Percentiles rank a stretch among this genome's conserved stretches.
Conservation (phyloP, 202 grass and related monocot genomes). For the Eragrostis tef region DNA sequence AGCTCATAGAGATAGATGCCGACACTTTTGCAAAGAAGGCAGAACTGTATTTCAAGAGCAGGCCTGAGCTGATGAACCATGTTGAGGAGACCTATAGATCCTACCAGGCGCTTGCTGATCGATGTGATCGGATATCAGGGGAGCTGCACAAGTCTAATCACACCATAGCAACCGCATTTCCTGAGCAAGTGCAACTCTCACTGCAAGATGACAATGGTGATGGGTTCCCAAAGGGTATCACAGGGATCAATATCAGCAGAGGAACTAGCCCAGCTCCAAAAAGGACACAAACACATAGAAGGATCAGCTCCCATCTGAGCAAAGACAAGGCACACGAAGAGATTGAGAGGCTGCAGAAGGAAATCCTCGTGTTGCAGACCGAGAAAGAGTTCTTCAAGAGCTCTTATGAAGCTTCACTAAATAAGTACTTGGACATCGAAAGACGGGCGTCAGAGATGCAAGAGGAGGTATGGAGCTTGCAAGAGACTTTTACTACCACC, state of each 20-base stretch:
- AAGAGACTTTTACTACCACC: constrained; percentile 69
- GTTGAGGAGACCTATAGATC: constrained; percentile 69
- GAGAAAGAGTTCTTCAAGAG: constrained; percentile 89
- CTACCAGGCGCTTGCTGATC: constrained; percentile 57
- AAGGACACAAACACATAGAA: constrained; percentile 57
- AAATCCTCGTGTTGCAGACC: constrained; percentile 72
- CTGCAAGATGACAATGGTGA: constrained; percentile 66
- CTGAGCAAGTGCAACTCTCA: constrained; percentile 70
- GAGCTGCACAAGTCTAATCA: constrained; percentile 96
- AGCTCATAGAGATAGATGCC: constrained; percentile 65
- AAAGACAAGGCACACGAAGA: constrained; percentile 72
- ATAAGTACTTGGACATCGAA: constrained; percentile 76
- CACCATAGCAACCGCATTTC: constrained; percentile 75
- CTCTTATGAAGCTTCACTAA: constrained; percentile 63
- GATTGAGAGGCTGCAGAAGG: constrained; percentile 77
- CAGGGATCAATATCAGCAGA: constrained; percentile 56
- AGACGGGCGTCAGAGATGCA: constrained; percentile 61
- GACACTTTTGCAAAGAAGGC: constrained; percentile 65
- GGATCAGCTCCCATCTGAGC: constrained; percentile 63
- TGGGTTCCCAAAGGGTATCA: constrained; percentile 69
- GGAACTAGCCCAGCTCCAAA: constrained; percentile 44
- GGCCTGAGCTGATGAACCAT: constrained; percentile 55
- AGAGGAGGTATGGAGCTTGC: constrained; percentile 75
- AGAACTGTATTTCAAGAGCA: constrained; percentile 63
- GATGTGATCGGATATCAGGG: constrained; percentile 49